Percentiles rank a stretch among this genome's conserved stretches.
These are phyloP conservation scores for Ogataea degrootiae DNA, from an alignment of 805 yeast genomes.

Conservation along the genomic window DNA sequence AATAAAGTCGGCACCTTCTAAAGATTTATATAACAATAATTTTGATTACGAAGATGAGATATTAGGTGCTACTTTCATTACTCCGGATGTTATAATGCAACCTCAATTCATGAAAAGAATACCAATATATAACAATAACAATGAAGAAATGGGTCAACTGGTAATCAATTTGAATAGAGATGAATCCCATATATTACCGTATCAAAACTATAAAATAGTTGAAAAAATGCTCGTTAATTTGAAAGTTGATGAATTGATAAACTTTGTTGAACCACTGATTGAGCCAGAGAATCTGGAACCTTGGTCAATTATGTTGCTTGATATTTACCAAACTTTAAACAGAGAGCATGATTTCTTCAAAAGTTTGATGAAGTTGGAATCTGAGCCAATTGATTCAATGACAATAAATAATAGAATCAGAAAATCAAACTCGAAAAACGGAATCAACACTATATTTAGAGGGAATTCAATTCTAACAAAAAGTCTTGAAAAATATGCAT, in stretches of 20 bases:
- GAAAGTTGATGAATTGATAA: conserved; percentile 48
- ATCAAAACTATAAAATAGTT: conserved; percentile 53
- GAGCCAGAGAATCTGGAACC: conserved; percentile 42
- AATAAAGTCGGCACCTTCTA: conserved; percentile 29
- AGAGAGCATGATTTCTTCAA: conserved; percentile 71
- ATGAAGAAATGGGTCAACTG: conserved; percentile 51
- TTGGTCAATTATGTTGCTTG: conserved; percentile 56
- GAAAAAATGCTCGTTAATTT: conserved; percentile 55
- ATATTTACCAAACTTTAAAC: conserved; percentile 67
- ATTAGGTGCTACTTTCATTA: conserved; percentile 50
- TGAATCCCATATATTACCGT: conserved; percentile 57
- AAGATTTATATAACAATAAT: conserved; percentile 11
- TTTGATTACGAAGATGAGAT: conserved; percentile 31
- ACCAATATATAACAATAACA: conserved; percentile 18
- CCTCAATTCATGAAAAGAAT: conserved; percentile 18
- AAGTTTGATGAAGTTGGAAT: conserved; percentile 62
- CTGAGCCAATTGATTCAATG: conserved; percentile 42
- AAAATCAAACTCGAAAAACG: conserved; percentile 33
- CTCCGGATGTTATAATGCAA: conserved; percentile 44
- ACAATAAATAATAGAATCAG: conserved; percentile 39
- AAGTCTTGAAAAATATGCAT: conserved; percentile 70
- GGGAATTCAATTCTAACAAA: conserved; percentile 83
- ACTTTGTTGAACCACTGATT: conserved; percentile 35
- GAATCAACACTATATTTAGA: conserved; percentile 66
- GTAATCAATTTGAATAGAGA: conserved; percentile 45